Percentiles rank a stretch among this genome's conserved stretches.
phyloP scores from a whole-genome alignment of 805 yeast species.

The Wickerhamiella azymoides region DNA sequence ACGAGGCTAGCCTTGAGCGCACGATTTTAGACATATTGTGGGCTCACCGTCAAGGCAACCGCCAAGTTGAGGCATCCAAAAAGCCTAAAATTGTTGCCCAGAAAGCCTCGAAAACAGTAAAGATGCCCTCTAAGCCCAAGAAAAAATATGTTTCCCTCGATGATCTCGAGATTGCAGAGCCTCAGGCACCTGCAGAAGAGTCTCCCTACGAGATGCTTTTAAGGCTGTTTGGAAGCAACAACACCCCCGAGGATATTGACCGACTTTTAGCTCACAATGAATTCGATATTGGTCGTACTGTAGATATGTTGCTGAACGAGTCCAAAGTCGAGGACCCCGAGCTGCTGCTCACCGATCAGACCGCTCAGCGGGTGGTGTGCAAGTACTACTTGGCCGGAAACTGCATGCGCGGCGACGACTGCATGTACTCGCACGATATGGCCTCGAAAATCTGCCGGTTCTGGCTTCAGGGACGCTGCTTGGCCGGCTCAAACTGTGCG shows the following conservation, averaged over 20 bases:
- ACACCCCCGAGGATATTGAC: constrained; percentile 26
- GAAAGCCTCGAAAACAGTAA: constrained; percentile 9
- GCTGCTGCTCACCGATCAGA: constrained; percentile 12
- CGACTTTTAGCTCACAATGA: constrained; percentile 27
- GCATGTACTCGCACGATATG: constrained; percentile 34
- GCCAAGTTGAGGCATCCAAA: constrained; percentile 19
- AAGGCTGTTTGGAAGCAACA: constrained; percentile 24
- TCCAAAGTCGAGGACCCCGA: constrained; percentile 8
- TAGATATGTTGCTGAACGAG: constrained; percentile 15
- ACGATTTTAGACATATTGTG: constrained; percentile 30
- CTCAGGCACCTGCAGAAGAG: not conserved
- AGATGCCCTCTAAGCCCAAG: constrained; percentile 10
- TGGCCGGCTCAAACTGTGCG: constrained; percentile 31
- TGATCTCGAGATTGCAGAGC: not conserved
- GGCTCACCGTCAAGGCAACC: constrained; percentile 28
- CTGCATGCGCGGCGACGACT: constrained; percentile 31
- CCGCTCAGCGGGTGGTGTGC: constrained; percentile 26
- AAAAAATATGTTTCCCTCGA: constrained; percentile 10
- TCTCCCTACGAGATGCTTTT: constrained; percentile 30
- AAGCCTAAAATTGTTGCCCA: constrained; percentile 16
- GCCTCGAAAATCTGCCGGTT: constrained; percentile 32
- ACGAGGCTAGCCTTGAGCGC: constrained; percentile 23
- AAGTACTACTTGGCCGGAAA: constrained; percentile 31
- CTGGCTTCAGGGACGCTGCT: constrained; percentile 34
- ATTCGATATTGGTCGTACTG: constrained; percentile 24